Evolutionary conservation across 2,329 filamentous ascomycete species (phyloP), one percentile per base, ranked within the genome.

Genomic region (Clarireedia sp.): DNA sequence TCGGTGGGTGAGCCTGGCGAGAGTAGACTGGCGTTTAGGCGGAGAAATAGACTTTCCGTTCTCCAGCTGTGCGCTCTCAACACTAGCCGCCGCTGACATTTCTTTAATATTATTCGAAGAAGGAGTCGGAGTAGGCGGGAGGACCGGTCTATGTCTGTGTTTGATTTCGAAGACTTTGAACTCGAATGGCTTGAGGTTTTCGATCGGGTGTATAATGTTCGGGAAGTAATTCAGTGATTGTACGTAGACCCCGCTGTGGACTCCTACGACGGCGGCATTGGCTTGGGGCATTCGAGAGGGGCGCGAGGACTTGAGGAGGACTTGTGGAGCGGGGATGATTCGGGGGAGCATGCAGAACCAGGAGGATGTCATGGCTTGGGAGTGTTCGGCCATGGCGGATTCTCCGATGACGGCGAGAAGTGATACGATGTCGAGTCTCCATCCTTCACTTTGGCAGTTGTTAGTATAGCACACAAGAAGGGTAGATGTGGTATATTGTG

Each of bases 391-490:
- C 58, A 84, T 80, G 17, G 78, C 76, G 2, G 75, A 76, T 69
- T 84, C 81, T 65, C 81, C 81, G 55, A 84, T 80, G 62, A 85
- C 78, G 57, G 81, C 81, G 51, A 85, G 75, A 29, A 85, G 75
- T 37, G 79, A 81, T 56, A 85, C 80, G 46, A 83, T 79, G 63
- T 84, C 81, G 37, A 84, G 74, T 26, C 75, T 74, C 79, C 80
- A 83, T 57, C 73, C 74, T 41, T 51, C 48, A 10, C 54, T 55
- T 49, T 29, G 21, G 12, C 9, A 26, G 5, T 36, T 37, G 16
- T 55, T 36, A 55, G 52, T 55, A 24, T 19, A 4, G 17, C 29
- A 10, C 9, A 41, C 10, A 21, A 19, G 7, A 21, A 19, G 8
- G 6, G 17, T 10, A 43, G 21, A 12, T 21, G 17, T 43, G 16